phyloP scores from a whole-genome alignment of 1,284 basidiomycete genomes.

The Trametes pubescens region DNA sequence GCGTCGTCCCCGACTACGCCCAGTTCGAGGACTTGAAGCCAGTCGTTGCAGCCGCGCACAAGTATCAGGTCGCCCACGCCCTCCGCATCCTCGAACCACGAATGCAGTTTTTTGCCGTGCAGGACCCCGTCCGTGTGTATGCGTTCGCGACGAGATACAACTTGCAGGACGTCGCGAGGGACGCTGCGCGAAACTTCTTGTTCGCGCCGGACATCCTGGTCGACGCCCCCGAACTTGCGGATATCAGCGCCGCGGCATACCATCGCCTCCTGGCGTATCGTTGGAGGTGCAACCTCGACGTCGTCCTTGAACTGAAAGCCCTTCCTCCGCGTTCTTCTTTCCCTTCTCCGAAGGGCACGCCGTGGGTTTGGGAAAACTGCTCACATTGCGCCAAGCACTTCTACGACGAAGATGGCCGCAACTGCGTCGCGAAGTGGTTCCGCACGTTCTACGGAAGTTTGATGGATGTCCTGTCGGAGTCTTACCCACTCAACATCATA shows the following conservation, averaged over 20 bases:
- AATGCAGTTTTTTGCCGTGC: background rate
- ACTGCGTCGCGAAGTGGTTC: too few relatives aligned
- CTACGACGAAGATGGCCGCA: too few relatives aligned
- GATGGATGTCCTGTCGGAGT: too few relatives aligned
- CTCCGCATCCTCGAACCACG: conserved; percentile 14
- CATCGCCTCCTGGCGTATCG: background rate
- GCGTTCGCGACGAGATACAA: background rate
- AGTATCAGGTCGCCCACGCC: conserved; percentile 2
- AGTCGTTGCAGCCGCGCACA: conserved; percentile 4
- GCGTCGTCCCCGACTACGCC: background rate
- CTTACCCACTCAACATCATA: too few relatives aligned
- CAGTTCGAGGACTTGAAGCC: background rate
- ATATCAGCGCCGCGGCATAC: background rate
- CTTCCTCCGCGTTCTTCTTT: background rate
- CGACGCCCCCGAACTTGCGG: background rate
- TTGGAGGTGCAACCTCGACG: background rate
- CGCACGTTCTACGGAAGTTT: too few relatives aligned
- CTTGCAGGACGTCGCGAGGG: background rate
- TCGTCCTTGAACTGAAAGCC: background rate
- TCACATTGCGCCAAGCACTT: background rate
- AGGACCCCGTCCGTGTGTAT: background rate
- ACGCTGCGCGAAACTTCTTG: conserved; percentile 3
- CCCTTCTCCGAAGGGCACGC: background rate
- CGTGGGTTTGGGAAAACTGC: background rate
- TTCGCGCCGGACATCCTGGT: background rate